Conservation (phyloP, 176 grass and related monocot species). For the Musa troglodytarum region DNA sequence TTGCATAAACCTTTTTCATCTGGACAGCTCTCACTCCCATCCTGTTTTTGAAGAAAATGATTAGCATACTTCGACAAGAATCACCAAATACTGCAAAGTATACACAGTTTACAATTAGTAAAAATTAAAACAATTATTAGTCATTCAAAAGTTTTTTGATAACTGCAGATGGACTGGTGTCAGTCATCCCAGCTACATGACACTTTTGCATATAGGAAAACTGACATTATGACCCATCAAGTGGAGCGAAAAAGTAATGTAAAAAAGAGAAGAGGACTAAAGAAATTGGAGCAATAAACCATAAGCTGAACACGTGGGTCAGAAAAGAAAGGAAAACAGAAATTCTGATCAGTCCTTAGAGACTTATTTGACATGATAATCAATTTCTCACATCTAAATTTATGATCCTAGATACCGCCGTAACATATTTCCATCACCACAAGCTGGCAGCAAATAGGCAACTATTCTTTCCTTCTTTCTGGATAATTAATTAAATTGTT, state of each 20-base stretch:
- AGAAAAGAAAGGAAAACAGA: not conserved
- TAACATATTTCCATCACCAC: not conserved
- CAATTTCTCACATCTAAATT: too few species aligned
- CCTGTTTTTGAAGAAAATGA: slow-evolving; percentile 34
- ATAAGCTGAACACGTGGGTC: not conserved
- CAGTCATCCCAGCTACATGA: not conserved
- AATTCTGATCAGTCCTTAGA: not conserved
- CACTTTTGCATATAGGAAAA: not conserved
- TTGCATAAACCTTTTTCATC: slow-evolving; percentile 89
- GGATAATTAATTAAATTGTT: not conserved
- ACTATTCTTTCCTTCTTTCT: not conserved
- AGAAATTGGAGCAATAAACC: not conserved
- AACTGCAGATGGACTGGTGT: not conserved
- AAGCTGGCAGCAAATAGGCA: not conserved
- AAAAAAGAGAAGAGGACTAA: not conserved
- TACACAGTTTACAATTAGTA: not conserved
- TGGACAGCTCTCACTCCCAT: slow-evolving; percentile 45
- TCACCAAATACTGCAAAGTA: not conserved
- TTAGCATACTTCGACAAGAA: not conserved
- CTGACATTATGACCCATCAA: not conserved
- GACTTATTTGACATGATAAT: not conserved
- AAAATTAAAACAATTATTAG: not conserved
- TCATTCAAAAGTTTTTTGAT: not conserved
- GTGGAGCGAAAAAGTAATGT: not conserved
- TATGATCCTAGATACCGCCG: not conserved